phyloP scores from a whole-genome alignment of 1,284 basidiomycete genomes.

The Tremellales sp. region DNA sequence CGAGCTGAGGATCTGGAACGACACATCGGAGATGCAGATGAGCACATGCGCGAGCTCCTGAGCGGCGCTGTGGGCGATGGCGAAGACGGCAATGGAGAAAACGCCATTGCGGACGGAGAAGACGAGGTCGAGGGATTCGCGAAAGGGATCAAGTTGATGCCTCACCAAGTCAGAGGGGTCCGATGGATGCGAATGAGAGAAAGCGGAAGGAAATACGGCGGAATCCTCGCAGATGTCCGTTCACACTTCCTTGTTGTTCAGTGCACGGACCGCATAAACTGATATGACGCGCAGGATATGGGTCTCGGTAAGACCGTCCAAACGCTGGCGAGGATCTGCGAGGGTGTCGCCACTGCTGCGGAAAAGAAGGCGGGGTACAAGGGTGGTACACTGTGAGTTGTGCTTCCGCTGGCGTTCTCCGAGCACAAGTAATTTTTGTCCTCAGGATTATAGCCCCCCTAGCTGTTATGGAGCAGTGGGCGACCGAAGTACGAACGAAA shows the following conservation, averaged over 20 bases:
- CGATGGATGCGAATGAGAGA: constrained; percentile 86
- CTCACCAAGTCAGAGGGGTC: constrained; percentile 78
- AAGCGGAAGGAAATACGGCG: constrained; percentile 69
- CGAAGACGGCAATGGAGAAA: constrained; percentile 49
- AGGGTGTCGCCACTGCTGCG: constrained; percentile 63
- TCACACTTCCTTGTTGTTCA: background rate
- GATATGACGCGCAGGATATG: constrained; percentile 45
- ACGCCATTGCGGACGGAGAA: constrained; percentile 55
- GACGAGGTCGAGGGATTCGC: constrained; percentile 68
- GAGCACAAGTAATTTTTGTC: constrained; percentile 3
- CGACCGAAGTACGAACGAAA: constrained; percentile 76
- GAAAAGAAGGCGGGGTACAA: constrained; percentile 69
- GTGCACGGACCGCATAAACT: background rate
- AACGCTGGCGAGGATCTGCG: constrained; percentile 74
- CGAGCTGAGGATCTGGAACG: constrained; percentile 35
- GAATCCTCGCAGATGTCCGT: constrained; percentile 86
- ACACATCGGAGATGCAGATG: constrained; percentile 51
- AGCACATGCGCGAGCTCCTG: constrained; percentile 53
- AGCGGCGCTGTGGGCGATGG: constrained; percentile 49
- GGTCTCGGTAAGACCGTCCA: constrained; percentile 89
- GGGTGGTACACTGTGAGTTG: constrained; percentile 65
- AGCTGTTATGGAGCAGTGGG: constrained; percentile 88
- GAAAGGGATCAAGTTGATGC: constrained; percentile 65
- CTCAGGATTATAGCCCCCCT: constrained; percentile 74
- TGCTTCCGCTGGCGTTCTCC: background rate